phyloP scores from a whole-genome alignment of 371 early-diverging fungal genomes.

The Blakeslea trispora region DNA sequence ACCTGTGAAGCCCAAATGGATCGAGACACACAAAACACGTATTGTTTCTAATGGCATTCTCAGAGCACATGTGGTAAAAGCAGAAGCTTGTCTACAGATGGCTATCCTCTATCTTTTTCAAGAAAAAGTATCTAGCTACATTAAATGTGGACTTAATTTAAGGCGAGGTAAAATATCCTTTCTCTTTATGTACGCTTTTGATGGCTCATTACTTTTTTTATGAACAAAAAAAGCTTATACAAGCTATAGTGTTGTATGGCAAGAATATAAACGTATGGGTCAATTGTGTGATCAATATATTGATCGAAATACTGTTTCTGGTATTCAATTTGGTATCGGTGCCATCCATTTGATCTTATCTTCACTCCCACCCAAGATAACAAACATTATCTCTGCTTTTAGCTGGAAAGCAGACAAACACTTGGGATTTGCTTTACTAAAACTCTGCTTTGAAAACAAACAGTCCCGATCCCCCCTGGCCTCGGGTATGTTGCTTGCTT shows the following conservation, averaged over 20 bases:
- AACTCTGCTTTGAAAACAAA: slow-evolving; percentile 49
- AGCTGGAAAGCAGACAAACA: slow-evolving; percentile 62
- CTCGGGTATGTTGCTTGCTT: slow-evolving; percentile 51
- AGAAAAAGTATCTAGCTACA: slow-evolving; percentile 56
- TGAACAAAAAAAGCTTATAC: slow-evolving; percentile 48
- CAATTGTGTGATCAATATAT: slow-evolving; percentile 38
- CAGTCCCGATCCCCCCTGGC: slow-evolving; percentile 59
- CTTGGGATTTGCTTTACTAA: slow-evolving; percentile 56
- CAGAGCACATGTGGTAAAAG: slow-evolving; percentile 60
- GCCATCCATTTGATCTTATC: slow-evolving; percentile 62
- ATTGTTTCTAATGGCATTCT: slow-evolving; percentile 53
- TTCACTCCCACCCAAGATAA: slow-evolving; percentile 57
- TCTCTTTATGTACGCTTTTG: background rate
- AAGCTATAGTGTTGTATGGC: slow-evolving; percentile 49
- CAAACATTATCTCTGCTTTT: slow-evolving; percentile 50
- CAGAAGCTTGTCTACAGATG: slow-evolving; percentile 58
- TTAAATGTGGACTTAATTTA: slow-evolving; percentile 62
- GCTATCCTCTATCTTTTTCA: slow-evolving; percentile 60
- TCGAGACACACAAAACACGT: slow-evolving; percentile 27
- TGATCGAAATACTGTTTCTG: slow-evolving; percentile 48
- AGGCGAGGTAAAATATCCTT: slow-evolving; percentile 61
- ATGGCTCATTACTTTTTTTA: no score
- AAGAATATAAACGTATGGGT: slow-evolving; percentile 50
- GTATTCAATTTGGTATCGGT: slow-evolving; percentile 58
- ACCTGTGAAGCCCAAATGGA: slow-evolving; percentile 14